These are phyloP conservation scores for Psilocybe sp. DNA, from an alignment of 768 basidiomycete genomes.

Conservation along the genomic window DNA sequence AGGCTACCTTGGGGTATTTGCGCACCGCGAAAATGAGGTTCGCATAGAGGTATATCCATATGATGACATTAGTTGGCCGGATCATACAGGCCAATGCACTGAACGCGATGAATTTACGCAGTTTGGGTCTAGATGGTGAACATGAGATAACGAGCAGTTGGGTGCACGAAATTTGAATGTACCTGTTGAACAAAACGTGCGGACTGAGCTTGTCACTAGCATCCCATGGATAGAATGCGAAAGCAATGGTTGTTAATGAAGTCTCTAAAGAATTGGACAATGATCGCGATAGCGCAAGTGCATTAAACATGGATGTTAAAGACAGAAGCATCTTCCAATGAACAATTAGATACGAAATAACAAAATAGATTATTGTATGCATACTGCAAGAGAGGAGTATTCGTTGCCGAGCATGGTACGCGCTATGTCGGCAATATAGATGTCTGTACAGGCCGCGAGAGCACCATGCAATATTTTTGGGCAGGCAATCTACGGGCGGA, in stretches of 20 bases:
- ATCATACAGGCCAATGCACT: slow-evolving; percentile 79
- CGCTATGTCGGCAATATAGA: slow-evolving; percentile 65
- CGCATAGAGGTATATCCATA: slow-evolving; percentile 75
- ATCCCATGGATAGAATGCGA: slow-evolving; percentile 77
- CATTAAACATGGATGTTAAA: slow-evolving; percentile 84
- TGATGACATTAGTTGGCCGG: slow-evolving; percentile 84
- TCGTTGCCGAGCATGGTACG: slow-evolving; percentile 51
- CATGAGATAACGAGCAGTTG: slow-evolving; percentile 2
- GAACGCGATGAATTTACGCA: slow-evolving; percentile 43
- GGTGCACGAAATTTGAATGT: background rate
- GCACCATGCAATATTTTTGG: slow-evolving; percentile 76
- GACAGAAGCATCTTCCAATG: slow-evolving; percentile 68
- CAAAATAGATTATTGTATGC: slow-evolving; percentile 24
- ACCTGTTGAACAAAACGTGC: slow-evolving; percentile 40
- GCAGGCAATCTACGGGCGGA: slow-evolving; percentile 51
- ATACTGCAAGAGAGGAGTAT: slow-evolving; percentile 61
- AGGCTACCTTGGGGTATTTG: slow-evolving; percentile 25
- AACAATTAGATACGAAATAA: background rate
- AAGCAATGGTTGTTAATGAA: slow-evolving; percentile 74
- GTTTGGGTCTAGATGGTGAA: slow-evolving; percentile 24
- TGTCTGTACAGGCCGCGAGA: slow-evolving; percentile 80
- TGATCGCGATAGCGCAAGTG: slow-evolving; percentile 78
- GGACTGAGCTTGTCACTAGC: slow-evolving; percentile 31
- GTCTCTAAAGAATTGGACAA: slow-evolving; percentile 94
- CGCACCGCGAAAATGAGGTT: slow-evolving; percentile 56